Percentiles rank a stretch among this genome's conserved stretches.
phyloP scores from a whole-genome alignment of 2,329 filamentous ascomycete genomes.

The Leptographium flavum region DNA sequence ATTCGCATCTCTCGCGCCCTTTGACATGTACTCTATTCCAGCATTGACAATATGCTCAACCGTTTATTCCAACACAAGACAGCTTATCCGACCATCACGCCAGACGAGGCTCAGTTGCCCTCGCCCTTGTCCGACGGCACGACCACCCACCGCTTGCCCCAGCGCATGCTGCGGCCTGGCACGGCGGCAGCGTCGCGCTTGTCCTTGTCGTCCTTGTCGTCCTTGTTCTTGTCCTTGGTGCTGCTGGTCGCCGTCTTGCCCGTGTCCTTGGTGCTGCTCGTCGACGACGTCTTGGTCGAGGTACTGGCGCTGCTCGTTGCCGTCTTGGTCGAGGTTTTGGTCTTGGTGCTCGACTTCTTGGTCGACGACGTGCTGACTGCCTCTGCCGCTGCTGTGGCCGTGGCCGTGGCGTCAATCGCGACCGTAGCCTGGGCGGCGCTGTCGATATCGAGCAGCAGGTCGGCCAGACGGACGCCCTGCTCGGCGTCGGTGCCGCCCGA shows the following conservation, averaged over 20 bases:
- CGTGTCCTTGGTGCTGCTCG: background rate
- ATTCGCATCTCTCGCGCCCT: no score
- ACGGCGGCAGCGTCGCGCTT: background rate
- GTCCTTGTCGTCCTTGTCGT: background rate
- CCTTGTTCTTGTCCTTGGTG: background rate
- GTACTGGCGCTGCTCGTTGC: background rate
- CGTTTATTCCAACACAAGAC: no score
- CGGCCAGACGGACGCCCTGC: conserved; percentile 18
- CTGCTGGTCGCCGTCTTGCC: background rate
- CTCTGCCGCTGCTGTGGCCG: background rate
- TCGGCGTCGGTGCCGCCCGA: conserved; percentile 18
- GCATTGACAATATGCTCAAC: no score
- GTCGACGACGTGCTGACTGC: background rate
- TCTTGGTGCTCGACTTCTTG: background rate
- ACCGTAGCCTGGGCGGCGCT: conserved; percentile 3
- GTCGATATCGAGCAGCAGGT: conserved; percentile 16
- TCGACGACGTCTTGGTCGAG: background rate
- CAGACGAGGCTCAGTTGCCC: no score
- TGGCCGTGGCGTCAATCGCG: background rate
- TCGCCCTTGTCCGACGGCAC: no score
- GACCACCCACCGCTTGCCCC: conserved; percentile 1
- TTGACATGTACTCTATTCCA: no score
- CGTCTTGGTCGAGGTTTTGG: background rate
- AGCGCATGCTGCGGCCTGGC: background rate
- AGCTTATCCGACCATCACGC: no score